A percentile compares a stretch with the other conserved stretches of the same genome.
These are phyloP conservation scores for Ophiostoma angusticollis DNA, from an alignment of 2,329 filamentous ascomycete species.

Conservation along the genomic window DNA sequence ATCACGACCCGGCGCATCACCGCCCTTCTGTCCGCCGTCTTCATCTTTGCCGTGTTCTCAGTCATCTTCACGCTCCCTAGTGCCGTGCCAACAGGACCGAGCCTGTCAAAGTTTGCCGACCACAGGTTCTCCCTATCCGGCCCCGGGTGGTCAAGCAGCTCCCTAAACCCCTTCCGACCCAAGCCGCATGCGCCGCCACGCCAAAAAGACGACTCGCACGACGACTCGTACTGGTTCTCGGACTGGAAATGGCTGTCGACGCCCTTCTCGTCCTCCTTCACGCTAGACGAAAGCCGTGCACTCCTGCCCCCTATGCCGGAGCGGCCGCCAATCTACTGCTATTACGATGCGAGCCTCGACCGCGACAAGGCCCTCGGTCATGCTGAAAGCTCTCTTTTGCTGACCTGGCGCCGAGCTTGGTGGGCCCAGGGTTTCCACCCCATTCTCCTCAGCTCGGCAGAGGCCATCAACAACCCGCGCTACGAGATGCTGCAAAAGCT, in stretches of 20 bases:
- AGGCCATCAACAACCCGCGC: conserved; percentile 71
- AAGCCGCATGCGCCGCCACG: conserved; percentile 59
- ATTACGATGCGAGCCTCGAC: conserved; percentile 59
- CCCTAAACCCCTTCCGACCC: conserved; percentile 54
- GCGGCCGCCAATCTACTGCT: conserved; percentile 75
- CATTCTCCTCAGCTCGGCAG: conserved; percentile 62
- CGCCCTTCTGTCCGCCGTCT: conserved; percentile 36
- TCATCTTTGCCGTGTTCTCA: conserved; percentile 39
- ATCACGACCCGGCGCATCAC: conserved; percentile 40
- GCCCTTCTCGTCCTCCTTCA: conserved; percentile 72
- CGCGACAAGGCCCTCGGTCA: conserved; percentile 52
- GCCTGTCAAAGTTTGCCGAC: conserved; percentile 35
- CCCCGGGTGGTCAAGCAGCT: conserved; percentile 35
- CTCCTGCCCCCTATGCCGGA: conserved; percentile 64
- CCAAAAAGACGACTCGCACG: conserved; percentile 66
- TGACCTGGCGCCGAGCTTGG: conserved; percentile 88
- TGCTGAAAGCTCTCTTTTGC: conserved; percentile 64
- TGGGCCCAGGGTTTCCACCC: conserved; percentile 89
- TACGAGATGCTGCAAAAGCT: conserved; percentile 57
- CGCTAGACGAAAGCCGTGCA: conserved; percentile 68
- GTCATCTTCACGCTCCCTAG: conserved; percentile 40
- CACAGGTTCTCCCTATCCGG: conserved; percentile 38
- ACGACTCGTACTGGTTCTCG: conserved; percentile 71
- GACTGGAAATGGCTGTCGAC: conserved; percentile 78
- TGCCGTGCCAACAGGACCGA: conserved; percentile 33